Evolutionary conservation across 306 rosid species (phyloP), one percentile per base, ranked within the genome.

Genomic region (Arachis stenosperma): DNA sequence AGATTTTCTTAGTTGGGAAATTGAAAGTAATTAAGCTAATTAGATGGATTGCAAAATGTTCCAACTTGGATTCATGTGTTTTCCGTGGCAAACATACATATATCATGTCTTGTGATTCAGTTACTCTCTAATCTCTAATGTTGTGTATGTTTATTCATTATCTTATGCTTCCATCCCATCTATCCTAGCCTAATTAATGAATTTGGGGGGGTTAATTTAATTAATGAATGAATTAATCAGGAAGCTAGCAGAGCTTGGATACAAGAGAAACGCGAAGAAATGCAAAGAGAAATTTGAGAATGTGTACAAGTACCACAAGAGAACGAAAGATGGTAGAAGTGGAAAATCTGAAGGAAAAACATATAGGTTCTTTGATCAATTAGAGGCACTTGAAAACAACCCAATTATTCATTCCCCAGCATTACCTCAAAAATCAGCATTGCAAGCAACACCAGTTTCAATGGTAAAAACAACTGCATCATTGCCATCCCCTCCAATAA

Each of bases 221-320:
- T 12, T 50, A 0, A 12, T 52, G 27, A 22, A 22, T 51, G 48
- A 3, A 33, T 66, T 51, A 59, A 42, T 17, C 92, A 94, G 99
- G 89, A 94, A 91, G 78, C 83, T 94, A 61, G 96, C 90, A 42
- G 96, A 90, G 62, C 90, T 85, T 74, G 99, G 97, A 37, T 94
- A 81, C 77, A 86, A 86, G 58, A 84, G 99, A 82, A 88, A 80
- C 69, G 88, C 96, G 13, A 94, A 94, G 91, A 94, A 94, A 65
- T 94, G 99, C 85, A 91, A 91, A 70, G 99, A 94, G 86, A 94
- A 94, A 65, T 94, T 94, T 43, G 99, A 94, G 87, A 94, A 94
- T 76, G 96, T 94, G 30, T 91, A 88, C 87, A 94, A 94, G 84
- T 94, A 94, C 70, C 99, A 94, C 80, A 88, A 89, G 75, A 82